A percentile compares a stretch with the other conserved stretches of the same genome.
Conservation (phyloP, 805 yeast species). For the Pichia cephalocereana region DNA sequence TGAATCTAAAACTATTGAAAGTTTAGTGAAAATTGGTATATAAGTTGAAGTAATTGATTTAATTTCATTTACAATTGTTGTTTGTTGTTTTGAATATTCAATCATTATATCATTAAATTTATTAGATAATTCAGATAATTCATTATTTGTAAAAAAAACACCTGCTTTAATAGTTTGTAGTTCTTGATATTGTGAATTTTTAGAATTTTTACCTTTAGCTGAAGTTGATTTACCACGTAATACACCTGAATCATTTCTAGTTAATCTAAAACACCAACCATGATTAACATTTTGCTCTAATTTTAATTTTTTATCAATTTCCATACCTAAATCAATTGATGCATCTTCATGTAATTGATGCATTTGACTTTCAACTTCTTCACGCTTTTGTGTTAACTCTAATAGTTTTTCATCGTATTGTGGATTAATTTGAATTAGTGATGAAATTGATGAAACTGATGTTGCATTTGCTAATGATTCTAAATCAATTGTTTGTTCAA, state of each 20-base stretch:
- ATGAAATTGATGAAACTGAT: conserved; percentile 21
- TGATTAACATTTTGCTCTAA: conserved; percentile 79
- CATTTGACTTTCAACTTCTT: conserved; percentile 45
- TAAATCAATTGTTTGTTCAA: conserved; percentile 87
- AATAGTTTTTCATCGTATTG: conserved; percentile 78
- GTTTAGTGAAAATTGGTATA: conserved; percentile 61
- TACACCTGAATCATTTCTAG: conserved; percentile 80
- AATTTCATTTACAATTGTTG: conserved; percentile 73
- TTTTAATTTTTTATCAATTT: conserved; percentile 80
- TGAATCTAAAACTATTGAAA: conserved; percentile 57
- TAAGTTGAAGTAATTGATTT: conserved; percentile 75
- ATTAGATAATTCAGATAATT: conserved; percentile 49
- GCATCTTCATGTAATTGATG: conserved; percentile 50
- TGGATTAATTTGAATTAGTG: conserved; percentile 64
- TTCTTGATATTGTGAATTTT: conserved; percentile 53
- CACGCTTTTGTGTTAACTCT: conserved; percentile 49
- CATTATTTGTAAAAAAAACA: conserved; percentile 74
- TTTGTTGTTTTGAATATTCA: conserved; percentile 68
- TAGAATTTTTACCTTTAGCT: conserved; percentile 1
- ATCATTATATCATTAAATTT: conserved; percentile 50
- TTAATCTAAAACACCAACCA: conserved; percentile 92
- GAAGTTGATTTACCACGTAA: conserved; percentile 39
- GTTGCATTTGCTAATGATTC: conserved; percentile 76
- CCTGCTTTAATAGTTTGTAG: conserved; percentile 93
- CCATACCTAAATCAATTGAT: conserved; percentile 71